phyloP scores from a whole-genome alignment of 2,329 filamentous ascomycete genomes.

The Drechmeria coniospora region DNA sequence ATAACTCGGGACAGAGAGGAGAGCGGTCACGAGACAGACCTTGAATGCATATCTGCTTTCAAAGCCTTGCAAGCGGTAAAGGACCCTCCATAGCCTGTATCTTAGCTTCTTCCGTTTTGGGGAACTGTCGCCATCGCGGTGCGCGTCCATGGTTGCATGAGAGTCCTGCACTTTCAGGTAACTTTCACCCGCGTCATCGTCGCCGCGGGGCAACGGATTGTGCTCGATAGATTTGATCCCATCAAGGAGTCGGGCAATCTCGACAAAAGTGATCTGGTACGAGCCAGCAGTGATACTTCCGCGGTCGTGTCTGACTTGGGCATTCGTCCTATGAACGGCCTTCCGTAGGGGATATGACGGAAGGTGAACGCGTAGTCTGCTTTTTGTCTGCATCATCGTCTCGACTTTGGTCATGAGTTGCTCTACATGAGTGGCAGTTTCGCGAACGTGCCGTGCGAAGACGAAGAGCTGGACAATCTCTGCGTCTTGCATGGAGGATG shows the following conservation, averaged over 20 bases:
- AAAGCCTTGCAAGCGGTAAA: slow-evolving; percentile 40
- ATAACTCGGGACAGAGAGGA: slow-evolving; percentile 40
- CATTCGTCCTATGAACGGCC: slow-evolving; percentile 35
- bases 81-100: slow-evolving; percentile 30
- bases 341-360: slow-evolving; percentile 40
- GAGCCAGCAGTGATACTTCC: slow-evolving; percentile 40
- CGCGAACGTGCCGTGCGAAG: slow-evolving; percentile 37
- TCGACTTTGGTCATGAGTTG: slow-evolving; percentile 30
- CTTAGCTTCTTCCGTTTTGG: slow-evolving; percentile 23
- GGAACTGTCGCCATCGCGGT: slow-evolving; percentile 17
- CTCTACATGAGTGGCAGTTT: slow-evolving; percentile 32
- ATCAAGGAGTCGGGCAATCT: slow-evolving; percentile 27
- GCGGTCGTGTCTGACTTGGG: slow-evolving; percentile 42
- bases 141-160: slow-evolving; percentile 22
- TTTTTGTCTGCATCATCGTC: slow-evolving; percentile 26
- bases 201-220: slow-evolving; percentile 13
- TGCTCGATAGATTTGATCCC: slow-evolving; percentile 24
- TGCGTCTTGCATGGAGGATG: slow-evolving; percentile 28
- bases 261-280: slow-evolving; percentile 28
- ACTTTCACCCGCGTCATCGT: slow-evolving; percentile 5
- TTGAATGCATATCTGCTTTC: slow-evolving; percentile 43
- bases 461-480: slow-evolving; percentile 38
- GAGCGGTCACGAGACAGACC: slow-evolving; percentile 32
- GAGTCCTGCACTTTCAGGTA: slow-evolving; percentile 10
- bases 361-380: slow-evolving; percentile 26